Evolutionary conservation across 768 basidiomycete species (phyloP).

Genomic region (Pisolithus marmoratus): DNA sequence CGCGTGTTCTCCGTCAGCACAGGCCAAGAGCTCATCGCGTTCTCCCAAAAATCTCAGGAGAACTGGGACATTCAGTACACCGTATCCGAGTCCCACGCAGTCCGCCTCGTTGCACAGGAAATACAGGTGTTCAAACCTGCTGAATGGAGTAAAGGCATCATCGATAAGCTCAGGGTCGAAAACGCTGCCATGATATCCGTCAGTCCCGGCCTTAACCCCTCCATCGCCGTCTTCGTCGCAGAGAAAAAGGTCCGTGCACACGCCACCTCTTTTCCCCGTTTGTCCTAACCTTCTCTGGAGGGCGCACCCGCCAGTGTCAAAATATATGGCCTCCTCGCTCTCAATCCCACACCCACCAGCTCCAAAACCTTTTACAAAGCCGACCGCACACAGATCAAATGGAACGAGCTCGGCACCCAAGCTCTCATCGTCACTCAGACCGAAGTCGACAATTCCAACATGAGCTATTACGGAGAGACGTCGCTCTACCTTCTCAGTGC

Average conservation of each 20-base stretch:
- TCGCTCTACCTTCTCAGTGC: constrained; percentile 89
- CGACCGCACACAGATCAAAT: constrained; percentile 89
- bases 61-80: constrained; percentile 92
- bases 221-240: constrained; percentile 85
- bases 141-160: constrained; percentile 73
- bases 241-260: constrained; percentile 75
- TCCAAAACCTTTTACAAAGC: constrained; percentile 96
- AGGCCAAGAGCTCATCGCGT: constrained; percentile 80
- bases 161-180: constrained; percentile 79
- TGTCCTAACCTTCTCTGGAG: constrained; percentile 27
- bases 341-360: constrained; percentile 62
- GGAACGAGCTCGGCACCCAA: constrained; percentile 92
- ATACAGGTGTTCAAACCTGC: constrained; percentile 80
- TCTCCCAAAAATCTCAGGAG: constrained; percentile 87
- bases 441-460: constrained; percentile 95
- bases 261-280: no score
- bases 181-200: constrained; percentile 72
- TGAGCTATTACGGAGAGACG: constrained; percentile 98
- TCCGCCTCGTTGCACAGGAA: constrained; percentile 75
- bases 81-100: constrained; percentile 79
- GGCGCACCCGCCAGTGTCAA: constrained; percentile 86
- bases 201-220: constrained; percentile 82
- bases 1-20: constrained; percentile 83
- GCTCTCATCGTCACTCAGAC: constrained; percentile 90
- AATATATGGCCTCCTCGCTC: constrained; percentile 68